These are phyloP conservation scores for Isatis lusitanica DNA, from an alignment of 441 rosid genomes.

Conservation along the genomic window DNA sequence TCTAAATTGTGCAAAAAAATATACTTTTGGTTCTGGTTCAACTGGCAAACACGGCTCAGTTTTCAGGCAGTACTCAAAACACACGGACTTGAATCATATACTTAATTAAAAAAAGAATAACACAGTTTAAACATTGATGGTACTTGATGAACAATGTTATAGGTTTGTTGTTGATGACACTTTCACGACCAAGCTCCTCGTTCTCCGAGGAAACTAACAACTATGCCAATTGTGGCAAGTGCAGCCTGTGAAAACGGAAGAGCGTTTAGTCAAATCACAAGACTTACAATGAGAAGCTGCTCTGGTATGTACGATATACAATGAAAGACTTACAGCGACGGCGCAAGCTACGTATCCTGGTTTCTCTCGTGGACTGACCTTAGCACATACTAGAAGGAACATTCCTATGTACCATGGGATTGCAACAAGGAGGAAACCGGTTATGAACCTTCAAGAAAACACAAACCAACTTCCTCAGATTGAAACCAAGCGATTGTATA, in stretches of 20 bases:
- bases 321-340: conserved; percentile 63
- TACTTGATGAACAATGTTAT: not conserved
- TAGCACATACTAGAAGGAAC: conserved; percentile 49
- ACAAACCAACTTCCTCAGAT: not conserved
- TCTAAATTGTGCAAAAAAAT: too few species aligned
- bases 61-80: too few species aligned
- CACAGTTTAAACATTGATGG: not conserved
- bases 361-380: conserved; percentile 71
- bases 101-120: not conserved
- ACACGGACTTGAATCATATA: too few species aligned
- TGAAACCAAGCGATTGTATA: not conserved
- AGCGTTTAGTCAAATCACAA: not conserved
- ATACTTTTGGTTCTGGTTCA: too few species aligned
- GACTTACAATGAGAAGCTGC: too few species aligned
- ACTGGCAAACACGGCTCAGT: too few species aligned
- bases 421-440: conserved; percentile 72
- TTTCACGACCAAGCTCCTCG: conserved; percentile 41
- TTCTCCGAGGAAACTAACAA: conserved; percentile 59
- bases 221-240: conserved; percentile 60
- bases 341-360: conserved; percentile 84
- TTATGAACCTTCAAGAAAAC: conserved; percentile 59
- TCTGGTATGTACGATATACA: not conserved
- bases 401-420: conserved; percentile 89
- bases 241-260: conserved; percentile 48
- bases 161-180: not conserved